A percentile compares a stretch with the other conserved stretches of the same genome.
These are phyloP conservation scores for Naganishia friedmannii DNA, from an alignment of 768 basidiomycete genomes.

Conservation along the genomic window DNA sequence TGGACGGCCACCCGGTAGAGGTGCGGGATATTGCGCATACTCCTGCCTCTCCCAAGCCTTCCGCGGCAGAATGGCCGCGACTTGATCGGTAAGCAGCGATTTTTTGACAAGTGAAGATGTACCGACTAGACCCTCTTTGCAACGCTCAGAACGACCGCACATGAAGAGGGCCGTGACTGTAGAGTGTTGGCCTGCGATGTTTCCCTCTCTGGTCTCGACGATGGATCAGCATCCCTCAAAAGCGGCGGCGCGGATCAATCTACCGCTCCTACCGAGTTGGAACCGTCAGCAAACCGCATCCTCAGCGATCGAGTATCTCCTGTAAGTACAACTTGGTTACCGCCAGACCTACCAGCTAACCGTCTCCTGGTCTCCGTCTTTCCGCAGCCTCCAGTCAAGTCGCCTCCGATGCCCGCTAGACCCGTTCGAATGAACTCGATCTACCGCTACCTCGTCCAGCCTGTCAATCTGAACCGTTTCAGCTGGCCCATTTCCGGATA, in stretches of 20 bases:
- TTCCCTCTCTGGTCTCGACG: not conserved
- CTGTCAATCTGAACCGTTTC: constrained; percentile 25
- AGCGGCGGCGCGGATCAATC: not conserved
- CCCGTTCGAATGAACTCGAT: constrained; percentile 29
- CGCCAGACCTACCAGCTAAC: not conserved
- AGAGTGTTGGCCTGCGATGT: not conserved
- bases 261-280: not conserved
- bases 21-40: constrained; percentile 5
- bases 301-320: not conserved
- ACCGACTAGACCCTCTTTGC: no score
- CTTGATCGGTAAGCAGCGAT: not conserved
- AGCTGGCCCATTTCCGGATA: constrained; percentile 20
- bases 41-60: not conserved
- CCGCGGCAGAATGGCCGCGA: constrained; percentile 9
- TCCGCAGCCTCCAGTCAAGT: not conserved
- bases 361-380: no score
- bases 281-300: not conserved
- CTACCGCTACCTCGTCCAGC: constrained; percentile 21
- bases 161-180: not conserved
- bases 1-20: constrained; percentile 11
- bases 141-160: not conserved
- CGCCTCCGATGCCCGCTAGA: not conserved
- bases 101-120: not conserved
- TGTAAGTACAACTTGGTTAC: not conserved
- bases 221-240: not conserved